Conservation (phyloP, 129 eudicot genomes). For the Smallanthus sonchifolius region DNA sequence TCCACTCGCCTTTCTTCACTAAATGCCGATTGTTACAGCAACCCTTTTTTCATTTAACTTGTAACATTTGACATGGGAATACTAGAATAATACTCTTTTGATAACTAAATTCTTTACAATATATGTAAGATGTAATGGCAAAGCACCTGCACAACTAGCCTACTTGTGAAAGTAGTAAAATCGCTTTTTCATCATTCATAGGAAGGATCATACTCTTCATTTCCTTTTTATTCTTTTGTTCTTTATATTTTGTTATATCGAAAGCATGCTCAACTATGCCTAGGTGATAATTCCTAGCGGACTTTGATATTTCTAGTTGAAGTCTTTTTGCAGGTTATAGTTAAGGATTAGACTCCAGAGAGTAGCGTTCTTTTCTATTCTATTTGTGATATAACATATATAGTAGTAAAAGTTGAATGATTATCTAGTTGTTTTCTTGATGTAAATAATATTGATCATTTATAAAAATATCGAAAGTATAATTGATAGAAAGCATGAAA, state of each 20-base stretch:
- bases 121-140: background rate
- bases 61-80: background rate
- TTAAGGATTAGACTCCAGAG: background rate
- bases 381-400: background rate
- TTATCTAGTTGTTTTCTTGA: conserved; percentile 2
- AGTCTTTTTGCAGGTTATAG: conserved; percentile 5
- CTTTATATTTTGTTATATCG: background rate
- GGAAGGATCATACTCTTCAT: background rate
- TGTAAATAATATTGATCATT: background rate
- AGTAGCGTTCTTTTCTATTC: background rate
- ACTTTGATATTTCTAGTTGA: background rate
- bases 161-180: background rate
- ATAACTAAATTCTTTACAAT: background rate
- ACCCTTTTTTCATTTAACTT: background rate
- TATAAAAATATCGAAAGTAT: background rate
- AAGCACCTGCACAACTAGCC: background rate
- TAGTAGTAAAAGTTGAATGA: background rate
- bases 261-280: background rate
- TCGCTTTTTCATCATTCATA: background rate
- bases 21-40: background rate
- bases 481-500: conserved; percentile 11
- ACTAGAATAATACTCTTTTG: background rate
- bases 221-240: background rate
- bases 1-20: conserved; percentile 10
- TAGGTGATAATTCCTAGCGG: background rate